These are phyloP conservation scores for Phytophthora idaei DNA, from an alignment of 352 stramenopile species.

Conservation along the genomic window DNA sequence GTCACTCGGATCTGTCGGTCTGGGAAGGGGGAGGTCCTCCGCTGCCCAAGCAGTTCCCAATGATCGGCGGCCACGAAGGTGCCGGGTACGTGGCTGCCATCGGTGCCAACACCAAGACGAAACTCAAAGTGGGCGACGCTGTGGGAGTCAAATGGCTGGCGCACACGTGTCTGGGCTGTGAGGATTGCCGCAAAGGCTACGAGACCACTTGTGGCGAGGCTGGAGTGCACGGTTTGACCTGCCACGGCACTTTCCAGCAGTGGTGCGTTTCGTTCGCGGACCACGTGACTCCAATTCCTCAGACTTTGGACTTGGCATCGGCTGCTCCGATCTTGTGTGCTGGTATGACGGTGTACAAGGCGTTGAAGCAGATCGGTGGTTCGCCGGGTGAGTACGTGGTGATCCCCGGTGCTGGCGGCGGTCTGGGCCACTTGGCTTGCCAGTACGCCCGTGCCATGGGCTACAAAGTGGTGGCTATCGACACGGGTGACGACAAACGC, in stretches of 20 bases:
- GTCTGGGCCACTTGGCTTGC: slow-evolving; percentile 80
- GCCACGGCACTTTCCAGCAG: slow-evolving; percentile 57
- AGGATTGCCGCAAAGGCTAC: slow-evolving; percentile 60
- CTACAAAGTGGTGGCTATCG: slow-evolving; percentile 75
- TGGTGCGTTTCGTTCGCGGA: slow-evolving; percentile 78
- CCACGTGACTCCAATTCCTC: slow-evolving; percentile 76
- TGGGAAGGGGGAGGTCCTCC: slow-evolving; percentile 47
- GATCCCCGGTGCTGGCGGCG: slow-evolving; percentile 71
- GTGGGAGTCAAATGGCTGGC: slow-evolving; percentile 63
- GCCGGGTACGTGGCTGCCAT: slow-evolving; percentile 58
- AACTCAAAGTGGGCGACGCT: slow-evolving; percentile 53
- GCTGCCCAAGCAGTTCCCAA: slow-evolving; percentile 41
- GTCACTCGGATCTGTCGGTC: slow-evolving; percentile 54
- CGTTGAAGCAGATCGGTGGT: slow-evolving; percentile 66
- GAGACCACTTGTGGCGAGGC: slow-evolving; percentile 45
- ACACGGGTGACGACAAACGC: slow-evolving; percentile 67
- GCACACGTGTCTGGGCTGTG: slow-evolving; percentile 53
- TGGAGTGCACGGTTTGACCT: slow-evolving; percentile 43
- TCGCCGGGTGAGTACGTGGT: slow-evolving; percentile 57
- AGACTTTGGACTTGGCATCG: slow-evolving; percentile 43
- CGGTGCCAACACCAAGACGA: slow-evolving; percentile 46
- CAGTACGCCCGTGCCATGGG: slow-evolving; percentile 81
- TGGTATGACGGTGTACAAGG: slow-evolving; percentile 88
- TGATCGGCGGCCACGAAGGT: slow-evolving; percentile 67
- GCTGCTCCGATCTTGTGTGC: slow-evolving; percentile 84